These are phyloP conservation scores for Scedosporium minutisporum DNA, from an alignment of 2,329 filamentous ascomycete species.

Conservation along the genomic window DNA sequence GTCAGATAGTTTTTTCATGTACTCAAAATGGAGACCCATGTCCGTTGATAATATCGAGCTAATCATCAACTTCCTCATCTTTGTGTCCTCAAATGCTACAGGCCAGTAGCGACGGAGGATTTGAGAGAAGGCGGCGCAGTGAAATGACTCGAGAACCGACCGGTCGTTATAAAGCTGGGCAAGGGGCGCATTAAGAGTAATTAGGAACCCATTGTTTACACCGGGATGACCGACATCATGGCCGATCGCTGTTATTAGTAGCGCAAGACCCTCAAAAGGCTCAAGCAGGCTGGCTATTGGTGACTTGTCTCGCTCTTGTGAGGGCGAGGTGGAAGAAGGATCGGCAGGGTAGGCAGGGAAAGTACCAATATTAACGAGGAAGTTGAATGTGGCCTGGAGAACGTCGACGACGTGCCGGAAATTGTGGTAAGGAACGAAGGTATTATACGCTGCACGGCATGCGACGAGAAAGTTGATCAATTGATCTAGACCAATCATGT, in stretches of 20 bases:
- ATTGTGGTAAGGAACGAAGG: slow-evolving; percentile 94
- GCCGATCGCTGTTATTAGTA: slow-evolving; percentile 91
- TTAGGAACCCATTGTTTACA: slow-evolving; percentile 94
- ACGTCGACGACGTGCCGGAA: slow-evolving; percentile 97
- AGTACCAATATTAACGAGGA: slow-evolving; percentile 70
- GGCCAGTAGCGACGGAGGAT: slow-evolving; percentile 92
- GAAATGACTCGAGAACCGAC: slow-evolving; percentile 93
- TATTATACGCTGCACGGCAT: slow-evolving; percentile 89
- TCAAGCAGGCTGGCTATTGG: slow-evolving; percentile 67
- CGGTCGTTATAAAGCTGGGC: slow-evolving; percentile 95
- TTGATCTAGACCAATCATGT: slow-evolving; percentile 48
- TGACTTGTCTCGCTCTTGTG: slow-evolving; percentile 33
- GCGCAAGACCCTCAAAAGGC: slow-evolving; percentile 78
- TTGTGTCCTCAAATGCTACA: slow-evolving; percentile 63
- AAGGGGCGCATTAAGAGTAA: slow-evolving; percentile 82
- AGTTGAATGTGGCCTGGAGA: slow-evolving; percentile 84
- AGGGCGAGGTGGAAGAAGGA: slow-evolving; percentile 15
- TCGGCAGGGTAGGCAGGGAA: slow-evolving; percentile 54
- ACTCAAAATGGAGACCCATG: slow-evolving; percentile 95
- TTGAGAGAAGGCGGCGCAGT: slow-evolving; percentile 93
- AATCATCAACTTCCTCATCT: slow-evolving; percentile 85
- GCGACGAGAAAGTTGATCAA: slow-evolving; percentile 79
- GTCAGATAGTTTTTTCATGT: slow-evolving; percentile 80
- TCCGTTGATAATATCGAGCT: slow-evolving; percentile 96
- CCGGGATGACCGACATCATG: slow-evolving; percentile 96